Evolutionary conservation across 2,329 filamentous ascomycete species (phyloP).

Genomic region (Penicillium decumbens): DNA sequence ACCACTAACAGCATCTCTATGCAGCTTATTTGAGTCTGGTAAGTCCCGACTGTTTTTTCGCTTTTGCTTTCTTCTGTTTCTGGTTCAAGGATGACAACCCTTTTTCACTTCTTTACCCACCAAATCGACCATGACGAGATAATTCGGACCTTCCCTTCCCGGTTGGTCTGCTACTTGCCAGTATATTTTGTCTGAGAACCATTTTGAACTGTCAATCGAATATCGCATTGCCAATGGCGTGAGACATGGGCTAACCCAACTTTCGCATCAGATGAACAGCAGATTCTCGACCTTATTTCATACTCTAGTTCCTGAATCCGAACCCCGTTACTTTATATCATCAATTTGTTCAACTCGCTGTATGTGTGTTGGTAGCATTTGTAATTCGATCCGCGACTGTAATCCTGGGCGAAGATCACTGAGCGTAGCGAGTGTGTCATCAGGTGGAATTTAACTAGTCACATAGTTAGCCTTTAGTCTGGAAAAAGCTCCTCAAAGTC

Average conservation of each 20-base stretch:
- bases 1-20: conserved; percentile 9
- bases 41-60: conserved; percentile 16
- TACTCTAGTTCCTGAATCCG: neutral
- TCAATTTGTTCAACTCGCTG: neutral
- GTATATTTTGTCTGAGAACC: conserved; percentile 62
- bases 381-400: conserved; percentile 7
- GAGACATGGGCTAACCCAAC: conserved; percentile 11
- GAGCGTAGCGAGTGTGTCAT: neutral
- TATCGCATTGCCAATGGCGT: conserved; percentile 2
- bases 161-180: conserved; percentile 67
- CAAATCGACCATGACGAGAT: conserved; percentile 65
- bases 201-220: conserved; percentile 7
- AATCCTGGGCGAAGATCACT: conserved; percentile 17
- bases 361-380: neutral
- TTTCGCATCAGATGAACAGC: neutral
- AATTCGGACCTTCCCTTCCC: conserved; percentile 58
- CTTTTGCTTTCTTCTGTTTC: conserved; percentile 11
- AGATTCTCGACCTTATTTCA: neutral
- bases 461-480: neutral
- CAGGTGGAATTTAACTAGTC: too few relatives aligned
- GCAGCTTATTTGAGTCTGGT: conserved; percentile 16
- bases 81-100: conserved; percentile 56
- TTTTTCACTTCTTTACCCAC: conserved; percentile 60
- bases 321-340: neutral
- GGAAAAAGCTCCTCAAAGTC: neutral